Percentiles rank a stretch among this genome's conserved stretches.
Conservation (phyloP, 169 alveolate species). For the Sarcocystis neurona region DNA sequence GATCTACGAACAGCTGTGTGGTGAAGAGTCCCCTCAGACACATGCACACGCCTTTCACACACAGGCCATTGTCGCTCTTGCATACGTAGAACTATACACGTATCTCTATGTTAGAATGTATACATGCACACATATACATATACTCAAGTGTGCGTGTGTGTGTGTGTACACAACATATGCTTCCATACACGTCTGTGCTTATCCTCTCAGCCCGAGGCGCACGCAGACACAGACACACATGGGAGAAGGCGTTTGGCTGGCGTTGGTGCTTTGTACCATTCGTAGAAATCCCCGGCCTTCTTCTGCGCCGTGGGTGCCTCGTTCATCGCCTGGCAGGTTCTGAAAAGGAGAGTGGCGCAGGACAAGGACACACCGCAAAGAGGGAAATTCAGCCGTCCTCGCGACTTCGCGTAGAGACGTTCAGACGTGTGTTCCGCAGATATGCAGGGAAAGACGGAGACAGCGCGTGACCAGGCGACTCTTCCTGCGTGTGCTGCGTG, state of each 20-base stretch:
- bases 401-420: background rate
- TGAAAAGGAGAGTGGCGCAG: too few species aligned
- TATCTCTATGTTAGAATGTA: background rate
- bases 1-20: too few species aligned
- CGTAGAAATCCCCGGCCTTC: conserved; percentile 3
- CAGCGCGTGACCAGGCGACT: too few species aligned
- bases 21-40: too few species aligned
- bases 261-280: too few species aligned
- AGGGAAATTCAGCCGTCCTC: background rate
- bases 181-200: too few species aligned
- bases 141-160: background rate
- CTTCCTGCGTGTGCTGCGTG: too few species aligned
- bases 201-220: too few species aligned
- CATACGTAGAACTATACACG: background rate
- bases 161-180: background rate
- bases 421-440: background rate
- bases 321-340: conserved; percentile 27
- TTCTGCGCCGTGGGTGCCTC: background rate
- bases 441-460: background rate
- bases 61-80: too few species aligned
- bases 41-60: too few species aligned
- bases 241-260: too few species aligned
- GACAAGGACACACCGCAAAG: background rate
- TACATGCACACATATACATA: background rate
- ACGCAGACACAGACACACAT: too few species aligned